Conservation (phyloP, 106 monocot genomes). For the Dioscorea dumetorum region DNA sequence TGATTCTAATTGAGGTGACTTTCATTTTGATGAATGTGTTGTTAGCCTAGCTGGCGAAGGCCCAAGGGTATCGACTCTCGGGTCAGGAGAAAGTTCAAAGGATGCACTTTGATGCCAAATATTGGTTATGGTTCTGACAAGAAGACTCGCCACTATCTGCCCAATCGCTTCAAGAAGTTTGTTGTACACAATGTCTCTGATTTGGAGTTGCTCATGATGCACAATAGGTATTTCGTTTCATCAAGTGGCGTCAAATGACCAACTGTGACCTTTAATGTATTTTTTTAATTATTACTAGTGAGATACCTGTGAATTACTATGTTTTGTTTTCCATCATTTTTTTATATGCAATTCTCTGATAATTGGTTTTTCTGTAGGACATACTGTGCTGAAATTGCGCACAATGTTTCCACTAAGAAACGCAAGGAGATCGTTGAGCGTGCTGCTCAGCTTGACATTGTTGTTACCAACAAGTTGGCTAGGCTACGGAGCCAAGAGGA, state of each 20-base stretch:
- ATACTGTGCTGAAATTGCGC: conserved; percentile 67
- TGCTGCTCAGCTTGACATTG: conserved; percentile 58
- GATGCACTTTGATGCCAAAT: conserved; percentile 50
- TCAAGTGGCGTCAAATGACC: no score
- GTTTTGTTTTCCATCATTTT: not conserved
- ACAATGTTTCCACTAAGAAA: conserved; percentile 59
- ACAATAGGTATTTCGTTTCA: conserved; percentile 43
- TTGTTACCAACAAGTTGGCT: conserved; percentile 63
- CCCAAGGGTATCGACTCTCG: conserved; percentile 67
- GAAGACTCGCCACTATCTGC: conserved; percentile 36
- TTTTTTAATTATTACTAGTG: not conserved
- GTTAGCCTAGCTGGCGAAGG: conserved; percentile 48
- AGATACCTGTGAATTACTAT: no score
- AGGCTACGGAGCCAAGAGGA: conserved; percentile 72
- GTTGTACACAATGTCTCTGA: conserved; percentile 35
- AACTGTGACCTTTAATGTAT: no score
- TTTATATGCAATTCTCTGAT: no score
- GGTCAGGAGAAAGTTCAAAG: conserved; percentile 57
- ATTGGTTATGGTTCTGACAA: conserved; percentile 55
- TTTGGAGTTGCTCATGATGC: conserved; percentile 52
- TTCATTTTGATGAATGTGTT: not conserved
- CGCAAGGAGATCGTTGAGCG: conserved; percentile 64
- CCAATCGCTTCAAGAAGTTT: conserved; percentile 38
- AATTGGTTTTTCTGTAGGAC: conserved; percentile 20
- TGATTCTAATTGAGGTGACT: no score